A percentile compares a stretch with the other conserved stretches of the same genome.
Evolutionary conservation across 2,329 filamentous ascomycete genomes (phyloP).

Genomic region (Xylaria arbuscula): DNA sequence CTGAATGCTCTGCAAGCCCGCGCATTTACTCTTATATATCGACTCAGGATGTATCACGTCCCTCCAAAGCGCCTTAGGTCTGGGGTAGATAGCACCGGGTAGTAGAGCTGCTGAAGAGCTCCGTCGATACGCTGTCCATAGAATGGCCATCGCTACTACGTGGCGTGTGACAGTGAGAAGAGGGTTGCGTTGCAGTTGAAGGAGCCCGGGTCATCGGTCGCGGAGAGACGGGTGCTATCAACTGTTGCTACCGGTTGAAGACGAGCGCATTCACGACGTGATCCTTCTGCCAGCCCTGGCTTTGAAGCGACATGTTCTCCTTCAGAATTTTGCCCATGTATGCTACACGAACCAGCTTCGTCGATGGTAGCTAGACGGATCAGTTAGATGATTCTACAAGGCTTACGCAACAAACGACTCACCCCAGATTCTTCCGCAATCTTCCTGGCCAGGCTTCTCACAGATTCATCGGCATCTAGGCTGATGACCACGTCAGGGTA

Average conservation of each 20-base stretch:
- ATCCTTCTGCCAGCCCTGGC: constrained; percentile 80
- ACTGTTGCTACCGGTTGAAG: constrained; percentile 58
- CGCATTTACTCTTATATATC: neutral
- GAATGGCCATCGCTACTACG: constrained; percentile 10
- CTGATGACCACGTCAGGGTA: constrained; percentile 71
- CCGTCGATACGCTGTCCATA: neutral
- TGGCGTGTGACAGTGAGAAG: neutral
- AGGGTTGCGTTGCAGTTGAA: constrained; percentile 10
- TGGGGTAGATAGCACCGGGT: constrained; percentile 9
- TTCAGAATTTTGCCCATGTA: constrained; percentile 86
- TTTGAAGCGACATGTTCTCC: constrained; percentile 71
- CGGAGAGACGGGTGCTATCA: constrained; percentile 23
- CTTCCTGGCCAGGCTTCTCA: constrained; percentile 70
- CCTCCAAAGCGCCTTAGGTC: neutral
- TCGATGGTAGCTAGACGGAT: constrained; percentile 63
- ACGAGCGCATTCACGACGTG: constrained; percentile 83
- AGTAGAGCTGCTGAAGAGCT: neutral
- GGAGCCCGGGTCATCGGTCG: constrained; percentile 5
- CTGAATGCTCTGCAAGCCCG: constrained; percentile 8
- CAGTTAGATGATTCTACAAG: constrained; percentile 5
- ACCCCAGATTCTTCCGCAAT: constrained; percentile 73
- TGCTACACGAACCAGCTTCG: constrained; percentile 74
- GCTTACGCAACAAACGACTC: constrained; percentile 50
- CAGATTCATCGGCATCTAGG: constrained; percentile 70
- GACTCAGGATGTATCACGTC: neutral